Percentiles rank a stretch among this genome's conserved stretches.
Conservation (phyloP, 192 early-diverging fungal genomes). For the Podila minutissima region DNA sequence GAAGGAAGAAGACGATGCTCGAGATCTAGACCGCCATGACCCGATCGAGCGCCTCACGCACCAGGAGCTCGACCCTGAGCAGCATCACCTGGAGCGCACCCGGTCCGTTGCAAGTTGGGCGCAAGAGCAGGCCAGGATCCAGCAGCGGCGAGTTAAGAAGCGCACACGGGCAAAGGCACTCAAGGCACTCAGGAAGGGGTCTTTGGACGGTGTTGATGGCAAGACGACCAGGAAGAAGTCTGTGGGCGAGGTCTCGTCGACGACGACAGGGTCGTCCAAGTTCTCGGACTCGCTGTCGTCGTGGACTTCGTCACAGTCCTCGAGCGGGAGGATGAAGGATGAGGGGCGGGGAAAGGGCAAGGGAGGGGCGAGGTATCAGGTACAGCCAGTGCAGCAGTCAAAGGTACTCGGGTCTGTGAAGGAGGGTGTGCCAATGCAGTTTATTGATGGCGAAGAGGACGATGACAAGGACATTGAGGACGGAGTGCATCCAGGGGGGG, state of each 20-base stretch:
- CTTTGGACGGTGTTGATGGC: not conserved
- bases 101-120: conserved; percentile 26
- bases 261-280: not conserved
- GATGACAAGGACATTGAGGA: not conserved
- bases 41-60: conserved; percentile 25
- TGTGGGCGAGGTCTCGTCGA: not conserved
- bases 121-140: conserved; percentile 29
- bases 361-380: not conserved
- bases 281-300: not conserved
- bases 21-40: conserved; percentile 5
- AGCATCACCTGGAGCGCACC: conserved; percentile 17
- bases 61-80: not conserved
- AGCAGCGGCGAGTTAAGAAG: conserved; percentile 13
- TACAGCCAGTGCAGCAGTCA: not conserved
- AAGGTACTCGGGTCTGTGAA: not conserved
- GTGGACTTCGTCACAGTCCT: not conserved
- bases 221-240: not conserved
- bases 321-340: not conserved
- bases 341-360: not conserved
- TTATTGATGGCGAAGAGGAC: not conserved
- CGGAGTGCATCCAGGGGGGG: no score
- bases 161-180: conserved; percentile 8
- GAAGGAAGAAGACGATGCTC: not conserved
- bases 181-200: not conserved
- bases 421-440: not conserved